Evolutionary conservation across 2,329 filamentous ascomycete species (phyloP).

Genomic region (Talaromyces sp.): DNA sequence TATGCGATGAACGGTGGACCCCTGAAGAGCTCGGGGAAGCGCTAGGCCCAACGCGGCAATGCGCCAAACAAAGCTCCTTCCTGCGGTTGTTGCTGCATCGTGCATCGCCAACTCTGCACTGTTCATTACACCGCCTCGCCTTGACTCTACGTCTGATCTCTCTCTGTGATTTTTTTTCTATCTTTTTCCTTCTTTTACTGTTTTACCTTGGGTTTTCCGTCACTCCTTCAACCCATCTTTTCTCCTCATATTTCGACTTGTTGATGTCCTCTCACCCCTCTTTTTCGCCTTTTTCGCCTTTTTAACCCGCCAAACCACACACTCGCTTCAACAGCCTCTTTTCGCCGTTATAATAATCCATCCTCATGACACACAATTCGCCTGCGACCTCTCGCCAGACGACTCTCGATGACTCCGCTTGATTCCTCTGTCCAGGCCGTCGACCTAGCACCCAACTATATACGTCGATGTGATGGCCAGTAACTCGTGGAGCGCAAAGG

Average conservation of each 20-base stretch:
- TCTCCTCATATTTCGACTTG: background rate
- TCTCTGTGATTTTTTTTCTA: background rate
- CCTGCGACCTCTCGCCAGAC: background rate
- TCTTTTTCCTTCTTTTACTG: background rate
- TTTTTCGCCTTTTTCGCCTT: background rate
- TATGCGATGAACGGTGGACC: background rate
- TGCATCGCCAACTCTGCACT: background rate
- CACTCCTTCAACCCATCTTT: background rate
- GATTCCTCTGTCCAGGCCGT: slow-evolving; percentile 7
- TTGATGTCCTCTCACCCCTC: background rate
- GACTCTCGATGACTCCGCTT: slow-evolving; percentile 7
- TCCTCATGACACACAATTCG: background rate
- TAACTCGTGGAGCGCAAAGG: slow-evolving; percentile 29
- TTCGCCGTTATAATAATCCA: background rate
- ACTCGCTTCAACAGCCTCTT: background rate
- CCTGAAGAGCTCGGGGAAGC: background rate
- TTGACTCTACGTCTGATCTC: background rate
- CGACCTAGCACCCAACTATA: slow-evolving; percentile 12
- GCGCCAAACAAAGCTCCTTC: background rate
- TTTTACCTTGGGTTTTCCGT: background rate
- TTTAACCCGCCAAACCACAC: background rate
- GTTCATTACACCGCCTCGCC: background rate
- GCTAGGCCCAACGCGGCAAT: background rate
- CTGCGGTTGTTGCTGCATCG: background rate
- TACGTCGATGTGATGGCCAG: slow-evolving; percentile 32